These are phyloP conservation scores for Quercus robur DNA, from an alignment of 306 rosid genomes.

Conservation along the genomic window DNA sequence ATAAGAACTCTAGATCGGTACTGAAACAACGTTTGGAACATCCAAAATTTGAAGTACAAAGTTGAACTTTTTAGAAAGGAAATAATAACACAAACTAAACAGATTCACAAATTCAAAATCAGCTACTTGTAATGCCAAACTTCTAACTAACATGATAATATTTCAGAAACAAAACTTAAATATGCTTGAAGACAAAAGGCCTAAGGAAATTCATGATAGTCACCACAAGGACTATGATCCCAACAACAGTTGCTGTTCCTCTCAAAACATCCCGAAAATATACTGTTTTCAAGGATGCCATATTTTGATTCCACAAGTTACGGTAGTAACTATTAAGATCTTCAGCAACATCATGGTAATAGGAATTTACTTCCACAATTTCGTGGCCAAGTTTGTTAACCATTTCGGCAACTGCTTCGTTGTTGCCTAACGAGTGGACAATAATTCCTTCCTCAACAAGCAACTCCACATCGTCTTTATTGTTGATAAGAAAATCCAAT, in stretches of 20 bases:
- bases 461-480: constrained; percentile 9
- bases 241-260: constrained; percentile 56
- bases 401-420: constrained; percentile 2
- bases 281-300: constrained; percentile 21
- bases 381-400: constrained; percentile 3
- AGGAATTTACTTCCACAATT: background rate
- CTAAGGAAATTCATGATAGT: constrained; percentile 12
- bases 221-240: constrained; percentile 29
- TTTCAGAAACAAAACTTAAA: too few relatives aligned
- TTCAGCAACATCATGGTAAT: background rate
- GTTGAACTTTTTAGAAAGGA: too few relatives aligned
- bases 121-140: too few relatives aligned
- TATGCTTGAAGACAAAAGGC: too few relatives aligned
- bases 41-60: too few relatives aligned
- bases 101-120: too few relatives aligned
- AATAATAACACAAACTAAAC: too few relatives aligned
- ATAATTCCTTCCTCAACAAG: constrained; percentile 13
- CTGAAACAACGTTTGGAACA: too few relatives aligned
- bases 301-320: background rate
- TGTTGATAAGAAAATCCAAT: constrained; percentile 19
- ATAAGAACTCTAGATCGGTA: too few relatives aligned
- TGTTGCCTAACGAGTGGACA: constrained; percentile 15
- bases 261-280: constrained; percentile 65
- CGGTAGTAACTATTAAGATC: background rate
- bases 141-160: too few relatives aligned